Base-by-base conservation (phyloP, 805 yeast genomes). In the Teunomyces pallodes region DNA sequence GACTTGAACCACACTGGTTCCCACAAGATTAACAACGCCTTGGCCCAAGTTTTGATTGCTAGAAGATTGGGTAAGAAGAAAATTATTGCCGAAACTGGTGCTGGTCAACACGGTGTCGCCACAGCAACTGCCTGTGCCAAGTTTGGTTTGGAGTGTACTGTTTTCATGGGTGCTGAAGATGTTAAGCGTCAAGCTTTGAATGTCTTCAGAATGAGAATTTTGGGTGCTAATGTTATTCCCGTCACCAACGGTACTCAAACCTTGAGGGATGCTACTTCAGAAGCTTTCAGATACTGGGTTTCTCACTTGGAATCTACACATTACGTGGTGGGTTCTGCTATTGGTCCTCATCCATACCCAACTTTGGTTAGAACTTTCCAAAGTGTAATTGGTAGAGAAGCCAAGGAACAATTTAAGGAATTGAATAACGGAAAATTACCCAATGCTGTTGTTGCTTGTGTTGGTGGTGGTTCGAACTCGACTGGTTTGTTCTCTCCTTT, bases 261-360 rank as follows among this genome's bases (percentile, higher is more conserved):
- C 30, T 79, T 94, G 66, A 85, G 99, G 72, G 99, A 94, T 68
- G 99, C 99, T 32, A 92, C 97, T 46, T 86, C 95, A 17, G 99
- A 94, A 72, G 98, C 99, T 10, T 86, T 94, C 75, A 80, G 99
- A 66, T 82, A 69, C 68, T 94, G 99, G 99, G 97, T 92, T 42
- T 82, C 96, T 3, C 80, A 91, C 59, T 76, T 94, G 54, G 76
- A 83, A 55, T 74, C 87, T 33, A 94, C 99, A 6, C 97, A 94
- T 70, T 94, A 92, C 66, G 86, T 92, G 54, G 96, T 94, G 45
- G 99, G 99, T 45, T 90, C 97, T 2, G 99, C 98, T 40, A 92
- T 94, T 64, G 99, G 99, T 33, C 99, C 99, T 35, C 98, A 94
- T 69, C 99, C 99, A 43, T 94, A 90, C 76, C 99, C 99, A 53